Base-by-base conservation (phyloP, 352 stramenopile genomes). In the Pythium angustatum region DNA sequence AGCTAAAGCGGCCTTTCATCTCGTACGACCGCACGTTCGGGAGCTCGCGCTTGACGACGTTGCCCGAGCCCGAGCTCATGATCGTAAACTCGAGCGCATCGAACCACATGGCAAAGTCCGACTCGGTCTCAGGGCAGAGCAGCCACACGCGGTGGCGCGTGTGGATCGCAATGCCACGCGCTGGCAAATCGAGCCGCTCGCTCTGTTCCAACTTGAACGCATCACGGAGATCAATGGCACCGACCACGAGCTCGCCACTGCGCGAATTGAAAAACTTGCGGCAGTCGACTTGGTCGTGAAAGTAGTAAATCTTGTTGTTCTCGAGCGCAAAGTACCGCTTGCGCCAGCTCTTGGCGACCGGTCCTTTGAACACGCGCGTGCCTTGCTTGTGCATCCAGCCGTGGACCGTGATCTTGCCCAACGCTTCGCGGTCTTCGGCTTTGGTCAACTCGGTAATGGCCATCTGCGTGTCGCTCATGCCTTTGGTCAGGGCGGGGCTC, bases 1-100 rank as follows among this genome's bases (percentile, higher is more conserved):
- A 94, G 36, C 79, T 90, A 6, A 72, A 69, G 59, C 88, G 90
- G 59, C 86, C 86, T 75, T 94, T 94, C 84, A 94, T 93, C 53
- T 90, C 79, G 75, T 95, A 95, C 78, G 92, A 93, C 51, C 86
- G 83, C 26, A 95, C 86, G 66, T 95, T 95, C 19, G 86, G 86
- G 40, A 95, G 73, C 72, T 90, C 90, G 47, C 86, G 84, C 55
- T 95, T 84, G 47, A 95, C 92, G 50, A 93, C 90, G 70, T 95
- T 95, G 49, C 86, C 82, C 10, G 84, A 79, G 9, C 86, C 86
- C 22, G 82, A 66, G 48, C 40, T 47, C 40, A 95, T 85, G 48
- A 95, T 95, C 28, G 81, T 80, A 31, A 73, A 64, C 64, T 95
- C 86, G 2, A 93, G 77, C 17, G 84, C 86, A 57, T 91, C 61